These are phyloP conservation scores for Botrytis tulipae DNA, from an alignment of 2,329 filamentous ascomycete genomes.

Conservation along the genomic window DNA sequence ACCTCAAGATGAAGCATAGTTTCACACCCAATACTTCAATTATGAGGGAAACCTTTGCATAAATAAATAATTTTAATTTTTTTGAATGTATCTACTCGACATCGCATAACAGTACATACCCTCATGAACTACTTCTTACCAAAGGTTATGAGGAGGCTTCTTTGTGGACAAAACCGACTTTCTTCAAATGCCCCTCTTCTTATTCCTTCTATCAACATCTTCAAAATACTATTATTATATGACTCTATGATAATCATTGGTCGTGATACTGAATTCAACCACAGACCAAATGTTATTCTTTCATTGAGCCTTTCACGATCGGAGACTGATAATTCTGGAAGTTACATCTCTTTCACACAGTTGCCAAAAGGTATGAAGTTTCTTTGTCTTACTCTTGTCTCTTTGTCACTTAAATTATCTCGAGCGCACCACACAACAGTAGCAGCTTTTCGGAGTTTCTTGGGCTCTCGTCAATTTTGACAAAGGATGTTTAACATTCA, in stretches of 20 bases:
- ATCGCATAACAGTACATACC: not conserved
- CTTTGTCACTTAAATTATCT: not conserved
- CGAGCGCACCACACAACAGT: not conserved
- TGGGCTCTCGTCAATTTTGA: not conserved
- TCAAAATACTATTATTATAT: not conserved
- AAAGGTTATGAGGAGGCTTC: not conserved
- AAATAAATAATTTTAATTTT: not conserved
- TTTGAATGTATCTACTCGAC: too few relatives aligned
- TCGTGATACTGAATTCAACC: not conserved
- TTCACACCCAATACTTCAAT: rapidly evolving
- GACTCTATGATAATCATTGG: not conserved
- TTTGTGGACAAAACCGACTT: not conserved
- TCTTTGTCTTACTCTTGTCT: not conserved
- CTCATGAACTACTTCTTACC: not conserved
- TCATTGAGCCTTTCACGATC: not conserved
- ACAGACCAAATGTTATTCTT: not conserved
- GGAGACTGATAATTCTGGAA: not conserved
- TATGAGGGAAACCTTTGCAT: not conserved
- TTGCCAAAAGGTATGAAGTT: not conserved
- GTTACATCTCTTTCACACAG: not conserved
- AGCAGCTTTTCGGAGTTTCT: not conserved
- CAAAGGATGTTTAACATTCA: not conserved
- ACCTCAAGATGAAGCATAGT: not conserved
- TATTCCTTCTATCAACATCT: not conserved
- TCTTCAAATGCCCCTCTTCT: not conserved